phyloP scores from a whole-genome alignment of 805 yeast species.

The Blastobotrys mokoenaii region DNA sequence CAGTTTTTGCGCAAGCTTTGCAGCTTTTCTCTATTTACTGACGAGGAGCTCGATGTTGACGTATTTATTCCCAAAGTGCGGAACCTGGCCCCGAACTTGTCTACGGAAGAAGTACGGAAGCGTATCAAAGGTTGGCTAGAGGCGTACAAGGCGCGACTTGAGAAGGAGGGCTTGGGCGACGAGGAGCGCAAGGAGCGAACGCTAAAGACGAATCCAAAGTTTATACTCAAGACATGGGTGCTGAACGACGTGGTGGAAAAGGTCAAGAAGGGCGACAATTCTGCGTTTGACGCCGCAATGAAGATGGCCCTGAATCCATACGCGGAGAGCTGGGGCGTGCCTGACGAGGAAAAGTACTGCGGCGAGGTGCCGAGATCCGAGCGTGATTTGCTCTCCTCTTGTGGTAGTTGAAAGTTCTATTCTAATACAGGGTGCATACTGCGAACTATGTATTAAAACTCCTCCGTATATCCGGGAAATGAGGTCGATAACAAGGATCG shows the following conservation, averaged over 20 bases:
- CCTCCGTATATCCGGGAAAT: too few relatives aligned
- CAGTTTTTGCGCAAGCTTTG: constrained; percentile 56
- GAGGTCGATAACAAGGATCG: too few relatives aligned
- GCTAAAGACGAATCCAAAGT: constrained; percentile 56
- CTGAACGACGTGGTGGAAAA: constrained; percentile 69
- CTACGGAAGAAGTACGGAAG: constrained; percentile 30
- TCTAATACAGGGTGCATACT: too few relatives aligned
- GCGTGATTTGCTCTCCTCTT: constrained; percentile 67
- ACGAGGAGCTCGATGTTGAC: constrained; percentile 24
- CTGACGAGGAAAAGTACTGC: constrained; percentile 44
- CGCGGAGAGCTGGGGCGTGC: constrained; percentile 60
- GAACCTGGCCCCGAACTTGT: constrained; percentile 24
- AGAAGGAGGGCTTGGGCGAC: constrained; percentile 32
- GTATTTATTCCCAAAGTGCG: constrained; percentile 29
- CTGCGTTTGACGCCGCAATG: constrained; percentile 50
- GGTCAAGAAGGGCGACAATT: constrained; percentile 44
- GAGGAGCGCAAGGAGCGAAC: constrained; percentile 36
- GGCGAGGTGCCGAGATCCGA: constrained; percentile 44
- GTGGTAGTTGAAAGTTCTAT: constrained; percentile 39
- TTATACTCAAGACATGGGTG: constrained; percentile 80
- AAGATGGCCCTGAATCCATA: constrained; percentile 73
- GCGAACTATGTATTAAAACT: too few relatives aligned
- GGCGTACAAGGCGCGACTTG: constrained; percentile 38
- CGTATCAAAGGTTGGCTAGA: constrained; percentile 49
- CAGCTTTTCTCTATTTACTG: constrained; percentile 29